Conservation (phyloP, 1,284 basidiomycete genomes). For the Sparassis latifolia region DNA sequence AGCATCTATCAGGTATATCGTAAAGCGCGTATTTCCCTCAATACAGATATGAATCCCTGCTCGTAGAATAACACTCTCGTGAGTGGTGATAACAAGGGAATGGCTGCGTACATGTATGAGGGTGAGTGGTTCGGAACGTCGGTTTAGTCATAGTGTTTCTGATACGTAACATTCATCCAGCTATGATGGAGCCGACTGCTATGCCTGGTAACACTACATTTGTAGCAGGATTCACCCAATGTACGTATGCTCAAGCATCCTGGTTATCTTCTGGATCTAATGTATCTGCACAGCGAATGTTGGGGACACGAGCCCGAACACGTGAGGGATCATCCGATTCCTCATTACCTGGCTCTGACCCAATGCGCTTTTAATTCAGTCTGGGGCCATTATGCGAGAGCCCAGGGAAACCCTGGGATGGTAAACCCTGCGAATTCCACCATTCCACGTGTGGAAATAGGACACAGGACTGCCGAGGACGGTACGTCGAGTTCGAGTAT, state of each 20-base stretch:
- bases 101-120: conserved; percentile 76
- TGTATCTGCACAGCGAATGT: conserved; percentile 50
- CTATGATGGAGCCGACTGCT: conserved; percentile 51
- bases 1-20: conserved; percentile 59
- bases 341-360: not conserved
- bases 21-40: not conserved
- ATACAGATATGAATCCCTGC: not conserved
- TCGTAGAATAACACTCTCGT: conserved; percentile 71
- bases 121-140: conserved; percentile 28
- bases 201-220: conserved; percentile 68
- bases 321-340: conserved; percentile 35
- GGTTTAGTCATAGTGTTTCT: not conserved
- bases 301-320: conserved; percentile 74
- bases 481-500: conserved; percentile 33
- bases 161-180: conserved; percentile 26
- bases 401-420: conserved; percentile 62
- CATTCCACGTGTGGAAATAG: conserved; percentile 71
- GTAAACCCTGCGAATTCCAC: conserved; percentile 56
- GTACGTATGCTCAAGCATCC: conserved; percentile 29
- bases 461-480: conserved; percentile 62
- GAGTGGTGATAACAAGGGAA: conserved; percentile 76
- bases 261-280: not conserved
- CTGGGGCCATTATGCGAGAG: conserved; percentile 69
- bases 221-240: conserved; percentile 71
- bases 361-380: conserved; percentile 1